These are phyloP conservation scores for Linnemannia schmuckeri DNA, from an alignment of 192 early-diverging fungal genomes.

Conservation along the genomic window DNA sequence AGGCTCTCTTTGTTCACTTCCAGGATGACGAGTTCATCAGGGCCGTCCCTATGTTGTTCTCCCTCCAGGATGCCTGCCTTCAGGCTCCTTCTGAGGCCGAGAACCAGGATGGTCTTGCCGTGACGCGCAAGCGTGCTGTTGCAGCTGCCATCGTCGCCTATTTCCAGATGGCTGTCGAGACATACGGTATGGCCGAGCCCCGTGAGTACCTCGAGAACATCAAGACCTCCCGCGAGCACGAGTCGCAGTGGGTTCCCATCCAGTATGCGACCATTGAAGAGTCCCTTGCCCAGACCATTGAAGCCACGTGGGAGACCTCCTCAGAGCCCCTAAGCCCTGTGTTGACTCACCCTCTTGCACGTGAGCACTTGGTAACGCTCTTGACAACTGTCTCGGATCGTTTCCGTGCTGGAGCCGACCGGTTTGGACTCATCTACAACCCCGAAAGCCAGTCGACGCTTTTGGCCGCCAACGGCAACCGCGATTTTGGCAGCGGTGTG, in stretches of 20 bases:
- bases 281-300: conserved; percentile 15
- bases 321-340: conserved; percentile 41
- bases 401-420: conserved; percentile 46
- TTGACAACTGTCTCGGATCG: conserved; percentile 51
- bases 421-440: conserved; percentile 34
- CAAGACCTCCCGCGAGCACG: conserved; percentile 34
- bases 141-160: conserved; percentile 40
- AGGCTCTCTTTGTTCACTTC: conserved; percentile 41
- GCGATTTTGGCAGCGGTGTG: conserved; percentile 40
- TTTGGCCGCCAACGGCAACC: not conserved
- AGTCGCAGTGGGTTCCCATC: conserved; percentile 44
- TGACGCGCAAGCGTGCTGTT: conserved; percentile 38
- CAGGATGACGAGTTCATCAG: conserved; percentile 54
- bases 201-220: conserved; percentile 52
- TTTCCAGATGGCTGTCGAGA: conserved; percentile 41
- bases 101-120: conserved; percentile 1
- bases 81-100: conserved; percentile 2
- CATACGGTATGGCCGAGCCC: conserved; percentile 40
- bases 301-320: conserved; percentile 21
- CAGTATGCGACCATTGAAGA: conserved; percentile 25
- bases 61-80: conserved; percentile 49
- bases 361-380: conserved; percentile 45
- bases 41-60: conserved; percentile 45
- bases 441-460: conserved; percentile 26
- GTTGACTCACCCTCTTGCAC: conserved; percentile 46